Base-by-base conservation (phyloP, 495 filamentous ascomycete species). In the Penicillium malachiteum region DNA sequence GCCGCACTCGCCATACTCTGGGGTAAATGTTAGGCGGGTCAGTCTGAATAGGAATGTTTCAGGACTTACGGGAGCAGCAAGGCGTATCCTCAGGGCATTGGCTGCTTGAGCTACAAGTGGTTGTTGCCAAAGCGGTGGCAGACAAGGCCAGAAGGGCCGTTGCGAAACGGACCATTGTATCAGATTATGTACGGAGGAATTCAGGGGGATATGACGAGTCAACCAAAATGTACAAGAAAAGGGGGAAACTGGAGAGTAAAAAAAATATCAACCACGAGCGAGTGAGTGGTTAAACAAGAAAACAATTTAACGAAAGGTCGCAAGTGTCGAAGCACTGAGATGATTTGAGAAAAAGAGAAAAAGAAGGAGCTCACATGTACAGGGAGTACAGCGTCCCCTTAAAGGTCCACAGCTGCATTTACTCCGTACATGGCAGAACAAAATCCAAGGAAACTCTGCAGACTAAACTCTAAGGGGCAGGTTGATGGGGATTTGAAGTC, bases 1-100 rank as follows among this genome's bases (percentile, higher is more conserved):
- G 76, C 92, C 86, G 66, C 94, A 98, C 76, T 94, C 81, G 58
- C 90, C 90, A 74, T 98, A 98, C 73, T 92, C 93, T 97, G 64
- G 35, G 17, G 60, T 35, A 18, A 35, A 57, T 10, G 26, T 46
- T 12, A 46, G 43, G 7, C 6, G 7, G 12, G 9, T 14, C 34
- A 31, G 14, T 38, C 18, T 14, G n/a, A 11, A 38, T 21, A 13
- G 1, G 14, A 12, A 30, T 32, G 26, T 21, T 13, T 17, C 5
- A 12, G 10, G 34, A 90, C 88, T 78, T 79, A 97, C 92, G 87
- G 48, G 92, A 96, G 71, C 94, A 97, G 81, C 93, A 98, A 10
- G 93, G 94, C 45, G 84, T 78, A 48, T 81, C 74, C 52, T 82
- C 65, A 3, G 92, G 91, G 71, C 94, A 98, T 46, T 83, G 83